Conservation (phyloP, 2,329 filamentous ascomycete genomes). For the Alternaria viburni region DNA sequence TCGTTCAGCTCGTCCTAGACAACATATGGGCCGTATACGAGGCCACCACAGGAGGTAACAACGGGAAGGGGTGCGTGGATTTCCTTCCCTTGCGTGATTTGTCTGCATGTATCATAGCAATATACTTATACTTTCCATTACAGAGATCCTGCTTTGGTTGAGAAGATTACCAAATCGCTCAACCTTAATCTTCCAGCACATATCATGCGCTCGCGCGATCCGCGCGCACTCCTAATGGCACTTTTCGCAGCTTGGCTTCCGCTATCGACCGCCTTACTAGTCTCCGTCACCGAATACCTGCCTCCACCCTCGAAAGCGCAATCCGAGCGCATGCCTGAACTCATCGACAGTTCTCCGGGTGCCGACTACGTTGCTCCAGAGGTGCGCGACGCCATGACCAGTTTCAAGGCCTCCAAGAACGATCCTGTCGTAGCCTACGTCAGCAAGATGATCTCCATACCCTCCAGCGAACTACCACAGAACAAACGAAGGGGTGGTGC, state of each 20-base stretch:
- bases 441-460: slow-evolving; percentile 97
- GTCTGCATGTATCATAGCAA: slow-evolving; percentile 44
- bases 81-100: slow-evolving; percentile 43
- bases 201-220: slow-evolving; percentile 81
- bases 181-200: slow-evolving; percentile 85
- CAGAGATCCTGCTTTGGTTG: slow-evolving; percentile 78
- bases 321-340: slow-evolving; percentile 75
- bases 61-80: slow-evolving; percentile 75
- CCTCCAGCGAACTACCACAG: slow-evolving; percentile 86
- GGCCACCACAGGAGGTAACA: slow-evolving; percentile 82
- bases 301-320: slow-evolving; percentile 85
- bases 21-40: slow-evolving; percentile 96
- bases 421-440: slow-evolving; percentile 92
- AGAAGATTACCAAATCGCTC: slow-evolving; percentile 94
- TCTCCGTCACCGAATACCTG: slow-evolving; percentile 91
- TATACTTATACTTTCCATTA: slow-evolving; percentile 48
- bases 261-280: slow-evolving; percentile 86
- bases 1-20: slow-evolving; percentile 94
- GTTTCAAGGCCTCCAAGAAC: slow-evolving; percentile 72
- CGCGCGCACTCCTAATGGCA: slow-evolving; percentile 80
- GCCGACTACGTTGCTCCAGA: slow-evolving; percentile 70
- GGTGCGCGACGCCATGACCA: slow-evolving; percentile 80
- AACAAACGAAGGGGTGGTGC: slow-evolving; percentile 74
- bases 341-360: slow-evolving; percentile 82
- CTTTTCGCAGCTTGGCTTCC: slow-evolving; percentile 92